Base-by-base conservation (phyloP, 192 early-diverging fungal species). In the Spizellomyces punctatus region DNA sequence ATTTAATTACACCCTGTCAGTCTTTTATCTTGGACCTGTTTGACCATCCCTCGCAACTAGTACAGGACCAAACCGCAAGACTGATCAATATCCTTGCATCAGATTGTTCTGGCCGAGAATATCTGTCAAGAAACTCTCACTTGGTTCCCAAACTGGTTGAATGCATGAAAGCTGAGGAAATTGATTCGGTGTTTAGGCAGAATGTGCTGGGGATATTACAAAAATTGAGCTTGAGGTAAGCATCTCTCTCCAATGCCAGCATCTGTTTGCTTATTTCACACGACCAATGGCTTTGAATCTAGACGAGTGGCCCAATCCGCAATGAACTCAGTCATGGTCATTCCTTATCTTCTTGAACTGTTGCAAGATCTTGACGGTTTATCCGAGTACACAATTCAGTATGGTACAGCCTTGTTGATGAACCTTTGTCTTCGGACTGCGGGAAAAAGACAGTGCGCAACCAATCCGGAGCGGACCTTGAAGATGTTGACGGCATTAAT, bases 401-500 rank as follows among this genome's bases (percentile, higher is more conserved):
- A 82, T 64, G 77, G 71, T 14, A 67, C 77, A 47, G 82, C 85
- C 8, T 59, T 84, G 52, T 59, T 84, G 45, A 86, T 86, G 85
- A 86, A 86, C 69, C 76, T 86, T 8, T 82, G 81, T 60, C 62
- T 84, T 66, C 21, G 85, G 56, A 80, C 77, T 16, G 41, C 48
- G 14, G 85, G 85, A 0, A 72, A 78, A 49, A 63, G 66, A 27
- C 74, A 84, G 69, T 80, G 79, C 62, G 55, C 58, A 6, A 14
- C 46, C 5, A 63, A 79, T 47, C 76, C 76, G 14, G 64, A 55
- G 8, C 45, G 66, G 5, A 78, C 74, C 27, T 36, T 81, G 16
- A 43, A 55, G 27, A 46, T 74, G 6, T 61, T 81, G 59, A 79
- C 48, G 74, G 72, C 73, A 14, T 66, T 86, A 41, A 69, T 82